These are phyloP conservation scores for Stromatinia cepivora DNA, from an alignment of 2,329 filamentous ascomycete genomes.

Conservation along the genomic window DNA sequence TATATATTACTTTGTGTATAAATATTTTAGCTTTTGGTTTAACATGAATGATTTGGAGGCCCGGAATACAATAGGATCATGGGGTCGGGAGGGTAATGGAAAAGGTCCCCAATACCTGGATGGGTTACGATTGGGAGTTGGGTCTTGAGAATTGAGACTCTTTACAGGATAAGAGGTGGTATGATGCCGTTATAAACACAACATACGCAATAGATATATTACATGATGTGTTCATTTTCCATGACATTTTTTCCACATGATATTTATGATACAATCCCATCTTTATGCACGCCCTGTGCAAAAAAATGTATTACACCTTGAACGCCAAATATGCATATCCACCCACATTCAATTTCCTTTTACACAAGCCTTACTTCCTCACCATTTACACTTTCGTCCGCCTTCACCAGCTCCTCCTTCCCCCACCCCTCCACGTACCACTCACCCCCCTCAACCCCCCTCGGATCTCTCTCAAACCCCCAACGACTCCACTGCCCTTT, in stretches of 20 bases:
- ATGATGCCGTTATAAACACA: neutral
- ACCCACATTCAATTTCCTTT: neutral
- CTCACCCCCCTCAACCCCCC: constrained; percentile 14
- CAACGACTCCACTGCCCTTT: constrained; percentile 35
- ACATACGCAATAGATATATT: constrained; percentile 7
- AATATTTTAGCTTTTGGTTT: constrained; percentile 12
- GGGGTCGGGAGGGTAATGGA: constrained; percentile 7
- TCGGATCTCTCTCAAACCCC: constrained; percentile 25
- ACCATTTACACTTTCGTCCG: neutral
- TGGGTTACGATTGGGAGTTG: neutral
- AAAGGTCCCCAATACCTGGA: neutral
- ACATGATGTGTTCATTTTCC: neutral
- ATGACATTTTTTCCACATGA: constrained; percentile 1
- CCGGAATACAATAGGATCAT: constrained; percentile 2
- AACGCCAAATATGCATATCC: constrained; percentile 20
- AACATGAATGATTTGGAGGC: neutral
- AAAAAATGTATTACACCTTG: constrained; percentile 4
- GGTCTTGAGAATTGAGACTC: neutral
- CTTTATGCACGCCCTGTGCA: constrained; percentile 11
- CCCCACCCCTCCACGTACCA: constrained; percentile 25
- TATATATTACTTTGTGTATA: constrained; percentile 15
- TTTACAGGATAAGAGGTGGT: neutral
- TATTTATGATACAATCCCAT: constrained; percentile 20
- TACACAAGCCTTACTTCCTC: constrained; percentile 12
- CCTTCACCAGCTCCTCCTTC: neutral